phyloP scores from a whole-genome alignment of 495 filamentous ascomycete species.

The Hypoxylon fragiforme region DNA sequence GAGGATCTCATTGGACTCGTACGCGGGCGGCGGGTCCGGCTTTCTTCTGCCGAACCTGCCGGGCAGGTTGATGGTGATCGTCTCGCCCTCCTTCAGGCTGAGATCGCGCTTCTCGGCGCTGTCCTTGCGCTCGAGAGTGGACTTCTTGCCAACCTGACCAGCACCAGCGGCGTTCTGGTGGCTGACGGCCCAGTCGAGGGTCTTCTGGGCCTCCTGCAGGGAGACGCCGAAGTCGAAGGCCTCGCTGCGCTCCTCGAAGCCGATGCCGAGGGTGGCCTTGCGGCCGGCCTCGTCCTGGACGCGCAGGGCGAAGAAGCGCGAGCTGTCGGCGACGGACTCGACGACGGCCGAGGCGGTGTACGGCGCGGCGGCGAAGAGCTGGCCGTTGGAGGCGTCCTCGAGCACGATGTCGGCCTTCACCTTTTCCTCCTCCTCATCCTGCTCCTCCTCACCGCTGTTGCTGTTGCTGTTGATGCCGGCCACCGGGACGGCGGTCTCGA shows the following conservation, averaged over 20 bases:
- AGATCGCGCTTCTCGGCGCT: slow-evolving; percentile 65
- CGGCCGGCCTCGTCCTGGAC: slow-evolving; percentile 68
- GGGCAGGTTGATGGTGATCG: slow-evolving; percentile 76
- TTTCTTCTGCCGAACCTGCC: slow-evolving; percentile 51
- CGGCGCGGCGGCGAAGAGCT: slow-evolving; percentile 78
- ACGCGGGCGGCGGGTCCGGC: slow-evolving; percentile 25
- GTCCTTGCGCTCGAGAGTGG: slow-evolving; percentile 40
- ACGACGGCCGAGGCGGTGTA: slow-evolving; percentile 63
- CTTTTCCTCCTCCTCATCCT: no score
- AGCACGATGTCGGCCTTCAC: slow-evolving; percentile 73
- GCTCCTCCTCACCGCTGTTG: no score
- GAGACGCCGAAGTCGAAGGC: slow-evolving; percentile 81
- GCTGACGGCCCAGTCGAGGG: slow-evolving; percentile 50
- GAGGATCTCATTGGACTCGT: slow-evolving; percentile 22
- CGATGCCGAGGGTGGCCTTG: slow-evolving; percentile 78
- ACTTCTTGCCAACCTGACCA: slow-evolving; percentile 21
- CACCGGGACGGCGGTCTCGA: slow-evolving; percentile 67
- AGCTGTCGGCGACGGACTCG: slow-evolving; percentile 72
- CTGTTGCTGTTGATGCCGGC: slow-evolving; percentile 32
- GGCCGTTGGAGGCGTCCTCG: slow-evolving; percentile 68
- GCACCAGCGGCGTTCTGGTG: slow-evolving; percentile 17
- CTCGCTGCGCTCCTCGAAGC: slow-evolving; percentile 81
- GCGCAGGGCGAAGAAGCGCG: slow-evolving; percentile 78
- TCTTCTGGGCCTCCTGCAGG: slow-evolving; percentile 71
- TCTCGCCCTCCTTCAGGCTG: slow-evolving; percentile 81